Evolutionary conservation across 2,329 filamentous ascomycete species (phyloP), one percentile per base, ranked within the genome.

Genomic region (Lanzia echinophila): DNA sequence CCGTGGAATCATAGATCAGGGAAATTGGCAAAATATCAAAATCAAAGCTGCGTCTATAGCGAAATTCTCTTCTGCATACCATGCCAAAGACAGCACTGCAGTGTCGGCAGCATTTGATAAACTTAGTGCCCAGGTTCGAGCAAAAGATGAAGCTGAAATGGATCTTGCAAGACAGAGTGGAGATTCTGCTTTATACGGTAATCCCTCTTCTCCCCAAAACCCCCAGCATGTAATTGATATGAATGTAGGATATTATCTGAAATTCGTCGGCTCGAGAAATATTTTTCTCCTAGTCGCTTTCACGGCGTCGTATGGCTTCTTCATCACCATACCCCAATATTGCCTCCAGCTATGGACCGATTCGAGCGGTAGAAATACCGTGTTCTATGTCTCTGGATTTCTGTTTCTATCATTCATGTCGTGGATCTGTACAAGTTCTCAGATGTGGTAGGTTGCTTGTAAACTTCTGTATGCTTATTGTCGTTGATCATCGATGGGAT

Each of bases 121-220:
- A 42, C 54, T 61, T 39, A 13, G 22, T 31, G 53, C 47, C 3
- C 56, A 63, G 17, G 3, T 54, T 47, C 50, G 32, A 56, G 55
- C 53, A 33, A 59, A 56, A 28, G 52, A 60, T 15, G 57, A 63
- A 47, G 58, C 59, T 20, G 56, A 55, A 53, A 28, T 58, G 41
- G 58, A 65, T 46, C 55, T 64, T 46, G 47, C 59, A 6, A 60
- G 61, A 44, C 51, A 58, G 17, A 62, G 55, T 8, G 63, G 63
- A 52, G 63, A 64, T 45, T 50, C 38, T 1, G 24, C 51, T 12
- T 47, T 65, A 6, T 64, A 65, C 31, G 44, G 62, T 63, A 58
- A 39, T 10, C 0, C 12, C 66, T 12, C 15, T 15, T 47, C n/a
- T 41, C 47, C 2, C 11, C 11, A n/a, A 6, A 13, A 5, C 3